Conservation (phyloP, 345 rosid genomes). For the Boechera divaricarpa region DNA sequence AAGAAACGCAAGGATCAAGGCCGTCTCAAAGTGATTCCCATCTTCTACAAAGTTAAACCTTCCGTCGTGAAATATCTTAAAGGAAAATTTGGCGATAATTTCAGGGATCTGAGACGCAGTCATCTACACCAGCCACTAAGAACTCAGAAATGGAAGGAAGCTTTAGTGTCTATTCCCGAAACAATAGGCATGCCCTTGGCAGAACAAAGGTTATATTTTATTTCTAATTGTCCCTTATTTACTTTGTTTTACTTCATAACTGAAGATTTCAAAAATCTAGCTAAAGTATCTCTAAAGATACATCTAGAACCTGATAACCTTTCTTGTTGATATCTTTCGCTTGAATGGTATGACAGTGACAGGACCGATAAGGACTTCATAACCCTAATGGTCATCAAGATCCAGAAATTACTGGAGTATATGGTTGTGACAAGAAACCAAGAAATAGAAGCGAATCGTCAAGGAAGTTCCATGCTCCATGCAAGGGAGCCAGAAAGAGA, state of each 20-base stretch:
- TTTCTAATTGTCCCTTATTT: neutral
- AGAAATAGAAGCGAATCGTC: neutral
- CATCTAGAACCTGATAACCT: too few species aligned
- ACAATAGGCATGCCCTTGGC: neutral
- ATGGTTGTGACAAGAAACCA: constrained; percentile 22
- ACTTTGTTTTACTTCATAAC: too few species aligned
- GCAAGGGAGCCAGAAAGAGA: constrained; percentile 32
- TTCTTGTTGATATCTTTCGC: neutral
- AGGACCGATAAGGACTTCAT: constrained; percentile 6
- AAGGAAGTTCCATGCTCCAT: constrained; percentile 46
- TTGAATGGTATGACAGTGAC: constrained; percentile 15
- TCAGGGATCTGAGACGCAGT: neutral
- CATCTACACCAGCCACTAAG: neutral
- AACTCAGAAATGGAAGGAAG: constrained; percentile 35
- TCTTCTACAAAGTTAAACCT: constrained; percentile 25
- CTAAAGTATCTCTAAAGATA: too few species aligned
- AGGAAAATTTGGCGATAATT: constrained; percentile 15
- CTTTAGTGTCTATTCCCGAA: neutral
- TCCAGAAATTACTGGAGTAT: constrained; percentile 1
- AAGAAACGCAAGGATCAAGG: constrained; percentile 14
- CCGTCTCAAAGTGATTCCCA: constrained; percentile 14
- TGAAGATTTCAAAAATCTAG: too few species aligned
- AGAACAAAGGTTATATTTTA: constrained; percentile 5
- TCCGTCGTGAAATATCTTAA: neutral
- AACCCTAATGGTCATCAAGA: neutral